phyloP scores from a whole-genome alignment of 129 eudicot species.

The Helianthus annuus region HanXRQr2.0-SUNRISE NC_035448.2:204750661-204751160 shows the following conservation, averaged over 20 bases:
- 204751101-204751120: slow-evolving; percentile 37
- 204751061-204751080: slow-evolving; percentile 59
- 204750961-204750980: slow-evolving; percentile 14
- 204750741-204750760: no score
- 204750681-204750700: no score
- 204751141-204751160: slow-evolving; percentile 62
- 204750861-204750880: background rate
- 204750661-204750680: no score
- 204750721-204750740: no score
- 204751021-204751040: background rate
- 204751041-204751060: slow-evolving; percentile 42
- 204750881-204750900: slow-evolving; percentile 17
- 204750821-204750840: no score
- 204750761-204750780: no score
- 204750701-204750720: no score
- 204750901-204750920: slow-evolving; percentile 30
- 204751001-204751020: background rate
- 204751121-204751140: slow-evolving; percentile 56
- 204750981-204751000: background rate
- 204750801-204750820: no score
- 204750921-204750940: slow-evolving; percentile 21
- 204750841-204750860: background rate
- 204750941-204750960: slow-evolving; percentile 20
- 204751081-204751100: slow-evolving; percentile 50
- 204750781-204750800: no score